Evolutionary conservation across 306 rosid species (phyloP).

Genomic region (Acacia crassicarpa): DNA sequence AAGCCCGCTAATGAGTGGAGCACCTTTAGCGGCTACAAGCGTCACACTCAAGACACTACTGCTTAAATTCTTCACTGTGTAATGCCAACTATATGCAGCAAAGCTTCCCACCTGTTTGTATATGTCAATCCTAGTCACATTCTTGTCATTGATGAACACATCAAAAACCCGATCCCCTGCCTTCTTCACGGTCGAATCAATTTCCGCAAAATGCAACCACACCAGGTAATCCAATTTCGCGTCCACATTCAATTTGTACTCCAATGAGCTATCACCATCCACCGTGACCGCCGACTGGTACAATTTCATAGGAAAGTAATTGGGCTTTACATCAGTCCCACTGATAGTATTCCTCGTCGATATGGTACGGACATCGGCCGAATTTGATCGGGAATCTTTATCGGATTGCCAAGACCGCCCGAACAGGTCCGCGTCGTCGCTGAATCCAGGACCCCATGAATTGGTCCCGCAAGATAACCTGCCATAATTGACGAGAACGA

Average conservation of each 20-base stretch:
- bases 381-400: constrained; percentile 19
- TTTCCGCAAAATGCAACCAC: constrained; percentile 92
- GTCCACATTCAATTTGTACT: constrained; percentile 70
- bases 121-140: constrained; percentile 64
- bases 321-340: constrained; percentile 53
- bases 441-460: constrained; percentile 83
- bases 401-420: constrained; percentile 90
- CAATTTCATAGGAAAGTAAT: constrained; percentile 74
- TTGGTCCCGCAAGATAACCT: constrained; percentile 63
- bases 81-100: constrained; percentile 59
- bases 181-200: constrained; percentile 66
- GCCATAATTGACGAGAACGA: constrained; percentile 77
- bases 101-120: constrained; percentile 68
- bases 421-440: constrained; percentile 62
- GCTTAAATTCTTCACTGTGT: constrained; percentile 68
- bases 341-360: constrained; percentile 44
- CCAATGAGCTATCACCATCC: constrained; percentile 38
- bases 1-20: constrained; percentile 66
- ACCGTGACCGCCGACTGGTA: constrained; percentile 68
- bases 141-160: constrained; percentile 55
- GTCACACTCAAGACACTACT: constrained; percentile 45
- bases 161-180: constrained; percentile 82
- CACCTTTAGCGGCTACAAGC: constrained; percentile 60
- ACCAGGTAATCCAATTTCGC: constrained; percentile 87
- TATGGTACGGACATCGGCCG: neutral